Percentiles rank a stretch among this genome's conserved stretches.
These are phyloP conservation scores for Ustulina deusta DNA, from an alignment of 2,329 filamentous ascomycete species.

Conservation along the genomic window DNA sequence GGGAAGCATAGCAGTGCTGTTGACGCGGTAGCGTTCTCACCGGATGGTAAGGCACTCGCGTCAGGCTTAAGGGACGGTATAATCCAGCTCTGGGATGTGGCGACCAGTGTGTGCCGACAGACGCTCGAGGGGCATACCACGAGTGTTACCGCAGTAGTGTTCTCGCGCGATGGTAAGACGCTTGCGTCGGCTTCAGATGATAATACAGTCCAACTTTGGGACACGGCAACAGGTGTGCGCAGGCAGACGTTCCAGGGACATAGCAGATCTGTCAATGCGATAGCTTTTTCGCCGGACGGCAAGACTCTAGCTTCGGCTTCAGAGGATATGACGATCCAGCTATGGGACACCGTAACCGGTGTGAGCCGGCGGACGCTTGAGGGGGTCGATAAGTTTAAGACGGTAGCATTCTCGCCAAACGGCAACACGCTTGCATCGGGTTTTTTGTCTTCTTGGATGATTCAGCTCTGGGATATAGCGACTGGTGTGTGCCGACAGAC, in stretches of 20 bases:
- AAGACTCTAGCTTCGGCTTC: background rate
- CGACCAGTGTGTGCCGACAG: background rate
- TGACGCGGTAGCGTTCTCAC: background rate
- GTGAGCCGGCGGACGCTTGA: background rate
- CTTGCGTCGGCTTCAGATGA: background rate
- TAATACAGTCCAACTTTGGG: background rate
- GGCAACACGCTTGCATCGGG: background rate
- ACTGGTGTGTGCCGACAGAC: background rate
- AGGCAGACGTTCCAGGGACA: background rate
- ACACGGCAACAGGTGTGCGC: background rate
- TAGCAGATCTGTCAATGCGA: background rate
- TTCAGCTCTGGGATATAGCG: background rate
- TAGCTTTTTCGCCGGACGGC: background rate
- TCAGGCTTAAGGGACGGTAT: background rate
- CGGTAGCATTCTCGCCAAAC: background rate
- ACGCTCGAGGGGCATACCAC: background rate
- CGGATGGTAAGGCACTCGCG: background rate
- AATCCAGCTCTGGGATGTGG: slow-evolving; percentile 1
- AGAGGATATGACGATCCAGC: background rate
- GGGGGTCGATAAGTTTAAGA: background rate
- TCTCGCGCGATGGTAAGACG: slow-evolving; percentile 1
- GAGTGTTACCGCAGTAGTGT: background rate
- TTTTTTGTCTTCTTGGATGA: background rate
- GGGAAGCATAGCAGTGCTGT: background rate
- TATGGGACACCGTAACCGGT: slow-evolving; percentile 9